phyloP scores from a whole-genome alignment of 805 yeast species.

The Grigorovia humatica region DNA sequence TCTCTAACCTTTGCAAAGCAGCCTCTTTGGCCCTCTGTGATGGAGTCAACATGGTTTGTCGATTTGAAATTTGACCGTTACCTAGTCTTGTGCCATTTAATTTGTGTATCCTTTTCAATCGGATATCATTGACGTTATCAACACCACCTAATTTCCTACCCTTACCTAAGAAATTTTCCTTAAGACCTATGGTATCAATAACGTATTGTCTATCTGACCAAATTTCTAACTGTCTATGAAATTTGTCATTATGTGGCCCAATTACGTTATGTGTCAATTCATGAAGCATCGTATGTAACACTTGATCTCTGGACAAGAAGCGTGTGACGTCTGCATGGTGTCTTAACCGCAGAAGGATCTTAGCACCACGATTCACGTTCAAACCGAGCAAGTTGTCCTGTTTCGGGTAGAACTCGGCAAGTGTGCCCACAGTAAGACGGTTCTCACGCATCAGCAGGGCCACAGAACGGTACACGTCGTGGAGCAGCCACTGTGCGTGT shows the following conservation, averaged over 20 bases:
- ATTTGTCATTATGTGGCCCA: constrained; percentile 73
- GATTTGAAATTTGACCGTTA: not conserved
- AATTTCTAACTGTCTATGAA: constrained; percentile 56
- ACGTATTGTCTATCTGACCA: constrained; percentile 40
- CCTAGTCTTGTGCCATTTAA: not conserved
- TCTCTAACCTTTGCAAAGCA: constrained; percentile 19
- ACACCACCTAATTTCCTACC: constrained; percentile 22
- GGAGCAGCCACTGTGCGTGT: constrained; percentile 5
- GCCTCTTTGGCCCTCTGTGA: constrained; percentile 24
- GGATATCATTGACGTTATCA: not conserved
- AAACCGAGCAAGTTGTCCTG: constrained; percentile 58
- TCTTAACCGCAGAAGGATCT: constrained; percentile 63
- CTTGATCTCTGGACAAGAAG: constrained; percentile 54
- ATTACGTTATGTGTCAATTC: constrained; percentile 71
- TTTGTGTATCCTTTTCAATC: not conserved
- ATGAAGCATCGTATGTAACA: constrained; percentile 79
- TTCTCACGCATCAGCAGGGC: constrained; percentile 70
- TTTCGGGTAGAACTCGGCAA: constrained; percentile 78
- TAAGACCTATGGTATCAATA: constrained; percentile 21
- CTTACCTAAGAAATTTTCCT: constrained; percentile 23
- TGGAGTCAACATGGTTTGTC: too few relatives aligned
- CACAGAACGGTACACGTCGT: constrained; percentile 53
- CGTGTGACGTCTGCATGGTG: constrained; percentile 38
- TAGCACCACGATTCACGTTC: constrained; percentile 69
- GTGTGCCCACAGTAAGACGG: constrained; percentile 50